These are phyloP conservation scores for Erysimum cheiranthoides DNA, from an alignment of 345 rosid species.

Conservation along the genomic window DNA sequence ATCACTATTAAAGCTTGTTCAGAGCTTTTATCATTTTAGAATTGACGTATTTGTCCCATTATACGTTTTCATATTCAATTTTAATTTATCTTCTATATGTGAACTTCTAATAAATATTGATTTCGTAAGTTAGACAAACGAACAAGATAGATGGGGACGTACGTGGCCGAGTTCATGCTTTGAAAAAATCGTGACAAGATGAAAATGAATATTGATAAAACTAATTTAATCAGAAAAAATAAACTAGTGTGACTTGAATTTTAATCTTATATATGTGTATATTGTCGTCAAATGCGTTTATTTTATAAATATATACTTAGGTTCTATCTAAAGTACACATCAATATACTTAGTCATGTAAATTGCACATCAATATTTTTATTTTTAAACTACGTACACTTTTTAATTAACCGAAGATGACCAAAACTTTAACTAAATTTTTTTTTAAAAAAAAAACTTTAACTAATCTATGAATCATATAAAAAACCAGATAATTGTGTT, in stretches of 20 bases:
- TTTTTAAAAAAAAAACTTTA: too few species aligned
- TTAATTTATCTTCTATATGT: neutral
- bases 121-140: slow-evolving; percentile 33
- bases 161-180: slow-evolving; percentile 43
- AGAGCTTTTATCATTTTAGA: slow-evolving; percentile 38
- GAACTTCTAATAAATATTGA: slow-evolving; percentile 22
- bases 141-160: slow-evolving; percentile 34
- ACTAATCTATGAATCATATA: neutral
- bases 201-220: neutral
- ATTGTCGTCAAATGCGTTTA: neutral
- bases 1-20: slow-evolving; percentile 29
- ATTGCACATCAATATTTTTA: neutral
- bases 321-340: slow-evolving; percentile 16
- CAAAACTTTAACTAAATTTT: neutral
- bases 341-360: neutral
- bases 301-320: neutral
- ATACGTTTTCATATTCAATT: slow-evolving; percentile 31
- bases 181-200: slow-evolving; percentile 35
- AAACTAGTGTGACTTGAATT: slow-evolving; percentile 32
- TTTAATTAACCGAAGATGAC: neutral
- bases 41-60: slow-evolving; percentile 44
- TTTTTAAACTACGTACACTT: too few species aligned
- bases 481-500: neutral
- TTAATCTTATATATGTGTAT: neutral
- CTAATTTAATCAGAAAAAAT: neutral